These are phyloP conservation scores for Globisporangium iwayamae DNA, from an alignment of 352 stramenopile genomes.

Conservation along the genomic window DNA sequence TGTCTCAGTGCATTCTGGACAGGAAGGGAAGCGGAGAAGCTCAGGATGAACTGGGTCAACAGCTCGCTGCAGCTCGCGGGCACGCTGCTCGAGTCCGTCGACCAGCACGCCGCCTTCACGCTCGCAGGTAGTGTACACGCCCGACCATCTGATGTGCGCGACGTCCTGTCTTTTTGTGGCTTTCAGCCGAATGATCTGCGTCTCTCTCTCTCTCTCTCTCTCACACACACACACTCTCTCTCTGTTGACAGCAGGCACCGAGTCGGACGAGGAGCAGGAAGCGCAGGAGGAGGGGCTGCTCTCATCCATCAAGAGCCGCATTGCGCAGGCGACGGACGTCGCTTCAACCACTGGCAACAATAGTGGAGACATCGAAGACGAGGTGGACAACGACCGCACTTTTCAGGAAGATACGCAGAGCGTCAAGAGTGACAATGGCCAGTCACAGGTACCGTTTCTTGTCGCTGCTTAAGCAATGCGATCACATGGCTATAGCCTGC, in stretches of 20 bases:
- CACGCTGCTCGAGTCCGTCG: constrained; percentile 80
- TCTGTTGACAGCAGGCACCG: constrained; percentile 14
- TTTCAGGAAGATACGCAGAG: constrained; percentile 3
- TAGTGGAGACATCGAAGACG: not conserved
- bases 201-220: constrained; percentile 7
- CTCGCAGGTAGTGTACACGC: constrained; percentile 28
- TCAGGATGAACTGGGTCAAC: constrained; percentile 74
- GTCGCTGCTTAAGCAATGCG: not conserved
- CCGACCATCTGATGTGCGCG: not conserved
- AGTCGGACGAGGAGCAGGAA: constrained; percentile 7
- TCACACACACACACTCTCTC: not conserved
- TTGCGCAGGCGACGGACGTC: constrained; percentile 11
- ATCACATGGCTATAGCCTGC: not conserved
- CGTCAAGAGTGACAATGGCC: not conserved
- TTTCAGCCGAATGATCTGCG: too few relatives aligned
- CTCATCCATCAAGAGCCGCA: constrained; percentile 11
- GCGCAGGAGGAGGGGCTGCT: constrained; percentile 10
- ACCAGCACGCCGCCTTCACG: constrained; percentile 80
- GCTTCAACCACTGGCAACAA: constrained; percentile 18
- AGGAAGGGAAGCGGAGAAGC: not conserved
- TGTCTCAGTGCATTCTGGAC: not conserved
- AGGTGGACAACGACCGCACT: not conserved
- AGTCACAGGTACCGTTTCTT: constrained; percentile 1
- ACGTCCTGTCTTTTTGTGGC: not conserved
- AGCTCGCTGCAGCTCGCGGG: constrained; percentile 78